Evolutionary conservation across 2,329 filamentous ascomycete species (phyloP).

Genomic region (Colletotrichum sp.): DNA sequence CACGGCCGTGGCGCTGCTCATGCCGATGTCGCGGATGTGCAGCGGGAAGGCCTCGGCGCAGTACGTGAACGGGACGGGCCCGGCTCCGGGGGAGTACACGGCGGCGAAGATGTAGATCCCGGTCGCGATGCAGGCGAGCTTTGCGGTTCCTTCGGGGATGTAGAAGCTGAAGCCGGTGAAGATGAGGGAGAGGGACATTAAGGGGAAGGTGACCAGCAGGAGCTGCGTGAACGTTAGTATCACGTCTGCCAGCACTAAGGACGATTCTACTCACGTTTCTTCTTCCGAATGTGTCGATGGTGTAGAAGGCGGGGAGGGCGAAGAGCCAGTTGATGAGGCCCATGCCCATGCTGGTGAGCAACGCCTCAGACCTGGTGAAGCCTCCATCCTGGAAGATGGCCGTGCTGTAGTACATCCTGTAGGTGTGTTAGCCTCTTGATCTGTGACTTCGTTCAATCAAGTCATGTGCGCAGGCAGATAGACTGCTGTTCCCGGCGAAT

Average conservation of each 20-base stretch:
- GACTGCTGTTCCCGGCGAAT: neutral
- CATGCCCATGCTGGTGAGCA: slow-evolving; percentile 61
- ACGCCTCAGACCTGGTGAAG: slow-evolving; percentile 43
- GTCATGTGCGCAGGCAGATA: neutral
- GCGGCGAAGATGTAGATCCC: slow-evolving; percentile 46
- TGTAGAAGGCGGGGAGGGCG: slow-evolving; percentile 62
- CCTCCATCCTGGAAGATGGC: slow-evolving; percentile 45
- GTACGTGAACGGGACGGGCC: slow-evolving; percentile 64
- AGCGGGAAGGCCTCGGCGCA: slow-evolving; percentile 64
- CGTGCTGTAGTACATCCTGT: slow-evolving; percentile 59
- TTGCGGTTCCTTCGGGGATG: slow-evolving; percentile 31
- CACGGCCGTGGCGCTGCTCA: slow-evolving; percentile 47
- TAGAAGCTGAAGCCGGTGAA: slow-evolving; percentile 57
- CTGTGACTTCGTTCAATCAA: neutral
- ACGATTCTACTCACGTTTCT: slow-evolving; percentile 53
- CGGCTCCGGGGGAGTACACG: slow-evolving; percentile 55
- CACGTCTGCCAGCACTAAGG: no score
- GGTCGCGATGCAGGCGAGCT: slow-evolving; percentile 37
- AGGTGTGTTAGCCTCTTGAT: neutral
- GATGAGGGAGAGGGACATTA: slow-evolving; percentile 60
- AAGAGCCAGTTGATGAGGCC: slow-evolving; percentile 64
- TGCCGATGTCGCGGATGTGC: slow-evolving; percentile 59
- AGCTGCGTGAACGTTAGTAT: neutral
- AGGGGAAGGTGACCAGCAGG: slow-evolving; percentile 62
- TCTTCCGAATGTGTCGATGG: slow-evolving; percentile 63